Conservation (phyloP, 1,284 basidiomycete genomes). For the Mycena sp. region DNA sequence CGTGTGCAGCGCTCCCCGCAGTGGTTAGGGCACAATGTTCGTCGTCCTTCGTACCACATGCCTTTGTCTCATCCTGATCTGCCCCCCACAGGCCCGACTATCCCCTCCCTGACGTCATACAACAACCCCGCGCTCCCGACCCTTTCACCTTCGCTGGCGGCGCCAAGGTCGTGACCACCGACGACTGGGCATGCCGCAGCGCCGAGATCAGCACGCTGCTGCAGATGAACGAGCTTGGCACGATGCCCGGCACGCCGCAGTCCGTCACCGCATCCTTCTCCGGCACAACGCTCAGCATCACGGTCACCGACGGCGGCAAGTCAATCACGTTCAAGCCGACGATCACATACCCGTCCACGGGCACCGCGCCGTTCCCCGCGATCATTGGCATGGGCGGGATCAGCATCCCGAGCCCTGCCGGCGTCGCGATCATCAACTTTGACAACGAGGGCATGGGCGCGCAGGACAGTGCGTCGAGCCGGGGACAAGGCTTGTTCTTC, state of each 20-base stretch:
- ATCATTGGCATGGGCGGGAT: constrained; percentile 52
- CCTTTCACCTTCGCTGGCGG: constrained; percentile 58
- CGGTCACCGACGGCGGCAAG: constrained; percentile 49
- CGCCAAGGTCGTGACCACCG: constrained; percentile 46
- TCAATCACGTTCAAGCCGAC: constrained; percentile 55
- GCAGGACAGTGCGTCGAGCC: constrained; percentile 52
- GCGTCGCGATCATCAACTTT: constrained; percentile 54
- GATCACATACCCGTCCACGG: constrained; percentile 47
- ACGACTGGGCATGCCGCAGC: constrained; percentile 58
- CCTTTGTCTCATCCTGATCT: no score
- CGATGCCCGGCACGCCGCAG: constrained; percentile 52
- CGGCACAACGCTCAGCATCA: constrained; percentile 55
- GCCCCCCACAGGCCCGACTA: neutral
- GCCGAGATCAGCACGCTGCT: constrained; percentile 55
- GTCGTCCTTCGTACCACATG: no score
- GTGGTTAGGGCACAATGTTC: no score
- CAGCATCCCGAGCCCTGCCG: constrained; percentile 13
- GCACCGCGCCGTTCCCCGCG: constrained; percentile 56
- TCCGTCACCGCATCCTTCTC: constrained; percentile 52
- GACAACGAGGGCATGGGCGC: constrained; percentile 60
- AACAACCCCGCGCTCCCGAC: constrained; percentile 51
- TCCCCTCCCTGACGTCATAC: neutral
- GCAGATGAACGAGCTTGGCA: constrained; percentile 58
- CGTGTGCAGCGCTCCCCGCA: no score
- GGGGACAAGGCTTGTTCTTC: constrained; percentile 64